Evolutionary conservation across 768 basidiomycete genomes (phyloP).

Genomic region (Suillus spraguei): DNA sequence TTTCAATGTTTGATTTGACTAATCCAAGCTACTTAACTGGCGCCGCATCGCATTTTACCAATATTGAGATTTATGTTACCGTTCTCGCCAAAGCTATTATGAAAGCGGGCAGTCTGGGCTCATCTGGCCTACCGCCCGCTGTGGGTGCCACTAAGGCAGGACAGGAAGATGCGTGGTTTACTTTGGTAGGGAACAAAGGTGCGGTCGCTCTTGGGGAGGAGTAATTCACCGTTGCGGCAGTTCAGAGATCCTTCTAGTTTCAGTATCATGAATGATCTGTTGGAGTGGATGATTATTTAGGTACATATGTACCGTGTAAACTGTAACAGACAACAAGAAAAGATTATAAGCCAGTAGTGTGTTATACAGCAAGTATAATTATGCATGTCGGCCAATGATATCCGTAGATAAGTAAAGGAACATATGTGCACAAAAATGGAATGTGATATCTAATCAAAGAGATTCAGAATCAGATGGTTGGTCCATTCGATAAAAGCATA

Average conservation of each 20-base stretch:
- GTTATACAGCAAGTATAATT: conserved; percentile 4
- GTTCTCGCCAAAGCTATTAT: conserved; percentile 54
- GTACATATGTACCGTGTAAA: background rate
- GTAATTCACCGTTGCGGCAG: background rate
- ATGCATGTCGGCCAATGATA: background rate
- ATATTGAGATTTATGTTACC: conserved; percentile 52
- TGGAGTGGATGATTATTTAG: background rate
- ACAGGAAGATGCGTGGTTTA: conserved; percentile 44
- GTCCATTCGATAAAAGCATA: background rate
- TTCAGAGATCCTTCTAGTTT: background rate
- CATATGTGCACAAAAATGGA: background rate
- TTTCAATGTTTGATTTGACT: background rate
- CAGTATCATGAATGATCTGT: background rate
- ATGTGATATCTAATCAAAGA: background rate
- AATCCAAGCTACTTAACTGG: conserved; percentile 39
- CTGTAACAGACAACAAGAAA: background rate
- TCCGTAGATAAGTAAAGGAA: background rate
- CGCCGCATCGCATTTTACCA: conserved; percentile 39
- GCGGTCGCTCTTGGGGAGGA: conserved; percentile 41
- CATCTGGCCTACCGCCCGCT: conserved; percentile 45
- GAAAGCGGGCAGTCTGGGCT: conserved; percentile 40
- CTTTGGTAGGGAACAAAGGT: conserved; percentile 58
- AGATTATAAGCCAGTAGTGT: conserved; percentile 2
- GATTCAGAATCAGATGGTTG: background rate
- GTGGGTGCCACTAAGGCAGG: conserved; percentile 45